Evolutionary conservation across 768 basidiomycete genomes (phyloP).

Genomic region (Rhodotorula graminis): DNA sequence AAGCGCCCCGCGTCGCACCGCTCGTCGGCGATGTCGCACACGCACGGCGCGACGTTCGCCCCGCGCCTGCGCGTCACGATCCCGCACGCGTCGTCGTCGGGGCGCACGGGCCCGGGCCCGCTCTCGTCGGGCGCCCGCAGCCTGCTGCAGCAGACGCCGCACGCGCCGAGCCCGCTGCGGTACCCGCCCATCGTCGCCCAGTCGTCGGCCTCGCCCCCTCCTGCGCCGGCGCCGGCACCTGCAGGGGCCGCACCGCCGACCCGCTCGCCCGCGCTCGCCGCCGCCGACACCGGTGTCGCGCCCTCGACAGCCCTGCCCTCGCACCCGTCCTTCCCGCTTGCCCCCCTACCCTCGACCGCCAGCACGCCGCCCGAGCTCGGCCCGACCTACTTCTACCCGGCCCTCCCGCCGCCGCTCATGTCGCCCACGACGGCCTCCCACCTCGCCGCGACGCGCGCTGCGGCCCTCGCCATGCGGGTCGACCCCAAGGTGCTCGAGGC

Average conservation of each 20-base stretch:
- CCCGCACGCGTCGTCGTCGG: neutral
- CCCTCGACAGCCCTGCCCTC: neutral
- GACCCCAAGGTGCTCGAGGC: neutral
- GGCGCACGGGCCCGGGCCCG: neutral
- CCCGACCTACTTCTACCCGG: slow-evolving; percentile 8
- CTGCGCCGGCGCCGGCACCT: neutral
- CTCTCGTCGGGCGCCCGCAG: neutral
- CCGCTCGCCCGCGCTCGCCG: neutral
- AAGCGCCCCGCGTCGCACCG: too few relatives aligned
- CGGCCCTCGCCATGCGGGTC: neutral
- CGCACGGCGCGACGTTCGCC: neutral
- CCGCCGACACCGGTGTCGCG: too few relatives aligned
- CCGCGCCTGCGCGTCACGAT: neutral
- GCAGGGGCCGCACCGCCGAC: too few relatives aligned
- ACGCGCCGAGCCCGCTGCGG: neutral
- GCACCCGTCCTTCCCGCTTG: neutral
- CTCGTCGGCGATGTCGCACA: neutral
- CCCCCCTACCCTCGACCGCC: neutral
- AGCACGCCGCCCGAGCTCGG: neutral
- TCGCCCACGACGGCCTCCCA: neutral
- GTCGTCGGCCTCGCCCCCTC: neutral
- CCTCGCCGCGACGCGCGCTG: neutral
- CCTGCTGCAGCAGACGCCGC: too few relatives aligned
- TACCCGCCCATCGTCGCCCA: neutral
- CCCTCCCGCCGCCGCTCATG: slow-evolving; percentile 6